Conservation (phyloP, 1,284 basidiomycete genomes). For the Malassezia pachydermatis region DNA sequence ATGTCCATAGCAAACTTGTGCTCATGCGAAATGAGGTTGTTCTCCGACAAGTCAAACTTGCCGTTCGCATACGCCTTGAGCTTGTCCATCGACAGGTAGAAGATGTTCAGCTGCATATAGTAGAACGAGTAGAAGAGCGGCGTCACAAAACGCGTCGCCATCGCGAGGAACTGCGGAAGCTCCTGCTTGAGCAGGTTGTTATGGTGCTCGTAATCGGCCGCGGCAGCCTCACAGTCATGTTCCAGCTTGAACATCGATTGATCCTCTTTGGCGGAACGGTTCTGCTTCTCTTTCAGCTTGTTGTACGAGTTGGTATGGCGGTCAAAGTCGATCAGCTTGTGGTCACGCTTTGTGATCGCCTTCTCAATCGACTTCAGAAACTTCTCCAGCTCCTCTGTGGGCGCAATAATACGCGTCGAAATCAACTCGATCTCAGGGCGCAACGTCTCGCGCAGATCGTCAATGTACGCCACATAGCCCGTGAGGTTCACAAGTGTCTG, state of each 20-base stretch:
- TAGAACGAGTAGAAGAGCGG: constrained; percentile 96
- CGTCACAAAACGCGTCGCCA: constrained; percentile 81
- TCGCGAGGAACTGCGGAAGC: constrained; percentile 76
- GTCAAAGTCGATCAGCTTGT: constrained; percentile 94
- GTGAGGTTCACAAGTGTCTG: constrained; percentile 70
- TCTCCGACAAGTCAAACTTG: constrained; percentile 65
- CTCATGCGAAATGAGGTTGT: constrained; percentile 57
- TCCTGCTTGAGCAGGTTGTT: constrained; percentile 85
- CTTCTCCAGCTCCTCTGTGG: constrained; percentile 75
- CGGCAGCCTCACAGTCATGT: constrained; percentile 91
- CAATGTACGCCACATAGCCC: constrained; percentile 63
- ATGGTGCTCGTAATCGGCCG: constrained; percentile 92
- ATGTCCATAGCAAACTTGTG: constrained; percentile 67
- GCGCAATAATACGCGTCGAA: constrained; percentile 71
- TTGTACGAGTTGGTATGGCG: constrained; percentile 88
- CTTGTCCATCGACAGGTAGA: constrained; percentile 85
- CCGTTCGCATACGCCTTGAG: constrained; percentile 69
- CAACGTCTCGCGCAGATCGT: constrained; percentile 68
- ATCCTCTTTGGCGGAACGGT: constrained; percentile 48
- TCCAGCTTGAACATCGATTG: constrained; percentile 61
- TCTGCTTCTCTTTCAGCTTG: constrained; percentile 90
- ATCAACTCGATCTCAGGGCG: constrained; percentile 90
- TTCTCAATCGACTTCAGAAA: constrained; percentile 84
- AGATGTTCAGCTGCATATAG: constrained; percentile 98
- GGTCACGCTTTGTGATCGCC: constrained; percentile 87